phyloP scores from a whole-genome alignment of 768 basidiomycete genomes.

The Lactifluus pinguis region DNA sequence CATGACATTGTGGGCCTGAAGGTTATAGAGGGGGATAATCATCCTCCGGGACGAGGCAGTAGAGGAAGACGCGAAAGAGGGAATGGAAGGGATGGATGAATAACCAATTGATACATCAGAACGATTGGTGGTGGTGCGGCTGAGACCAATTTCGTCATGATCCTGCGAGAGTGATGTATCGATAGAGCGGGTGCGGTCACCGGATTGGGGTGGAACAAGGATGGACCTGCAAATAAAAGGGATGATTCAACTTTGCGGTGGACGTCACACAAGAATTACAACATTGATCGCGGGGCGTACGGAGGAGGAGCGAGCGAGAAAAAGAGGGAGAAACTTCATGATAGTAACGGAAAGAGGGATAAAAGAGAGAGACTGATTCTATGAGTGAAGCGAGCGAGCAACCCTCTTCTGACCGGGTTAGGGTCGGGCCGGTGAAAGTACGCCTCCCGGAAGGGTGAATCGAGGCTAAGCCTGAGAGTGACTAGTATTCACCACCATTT shows the following conservation, averaged over 20 bases:
- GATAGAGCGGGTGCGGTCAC: constrained; percentile 33
- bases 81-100: constrained; percentile 37
- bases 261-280: constrained; percentile 76
- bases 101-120: constrained; percentile 44
- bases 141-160: constrained; percentile 23
- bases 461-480: too few relatives aligned
- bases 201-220: constrained; percentile 66
- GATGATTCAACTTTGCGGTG: constrained; percentile 75
- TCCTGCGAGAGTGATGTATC: constrained; percentile 31
- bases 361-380: too few relatives aligned
- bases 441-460: too few relatives aligned
- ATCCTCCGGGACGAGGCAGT: constrained; percentile 46
- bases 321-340: too few relatives aligned
- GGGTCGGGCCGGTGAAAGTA: too few relatives aligned
- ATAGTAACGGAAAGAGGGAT: too few relatives aligned
- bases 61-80: constrained; percentile 30
- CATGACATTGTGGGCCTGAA: constrained; percentile 82
- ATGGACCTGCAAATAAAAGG: constrained; percentile 86
- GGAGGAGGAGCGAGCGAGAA: too few relatives aligned
- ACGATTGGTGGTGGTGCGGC: constrained; percentile 38
- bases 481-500: too few relatives aligned
- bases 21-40: constrained; percentile 81
- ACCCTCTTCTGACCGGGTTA: too few relatives aligned
- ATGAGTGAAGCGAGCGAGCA: too few relatives aligned
- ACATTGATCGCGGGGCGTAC: too few relatives aligned